Evolutionary conservation across 177 flowering plant genomes (phyloP), one percentile per base, ranked within the genome.

Genomic region (Telopea speciosissima): DNA sequence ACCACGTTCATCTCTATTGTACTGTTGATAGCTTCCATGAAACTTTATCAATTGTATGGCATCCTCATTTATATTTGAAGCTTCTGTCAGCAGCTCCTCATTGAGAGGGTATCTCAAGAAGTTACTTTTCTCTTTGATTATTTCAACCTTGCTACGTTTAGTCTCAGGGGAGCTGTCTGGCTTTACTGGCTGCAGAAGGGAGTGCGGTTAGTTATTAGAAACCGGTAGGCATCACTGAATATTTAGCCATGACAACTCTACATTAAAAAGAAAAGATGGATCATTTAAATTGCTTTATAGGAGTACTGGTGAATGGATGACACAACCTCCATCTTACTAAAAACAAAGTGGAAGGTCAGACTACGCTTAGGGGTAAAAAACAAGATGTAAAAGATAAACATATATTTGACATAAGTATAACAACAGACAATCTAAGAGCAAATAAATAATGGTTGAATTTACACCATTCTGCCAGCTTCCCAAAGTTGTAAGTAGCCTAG

Each of bases 21-120:
- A 76, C 80, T 96, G 99, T 70, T 84, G 92, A 78, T 96, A 96
- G 83, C 99, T 96, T 74, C 99, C 99, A 79, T 96, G 99, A 77
- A 96, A 96, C 84, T 96, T 96, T 77, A 96, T 96, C 73, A 96
- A 49, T 75, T 96, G 99, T 25, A 89, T 88, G 60, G 97, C 93
- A 75, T 88, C 79, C 80, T 96, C 99, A 77, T 90, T 96, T 33
- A 93, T 76, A 69, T 87, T 87, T 3, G 96, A 88, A 21, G 91
- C 87, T 73, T 93, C 99, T 1, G 90, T 85, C 62, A 85, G 66
- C 75, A 96, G 69, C 80, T 95, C 99, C 86, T 93, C 99, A 60
- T 91, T 93, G 26, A 96, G 90, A 68, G 99, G 99, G 71, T 90
- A 96, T 74, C 99, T 84, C 56, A 96, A 86, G 74, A 77, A 96